Evolutionary conservation across 345 rosid genomes (phyloP), one percentile per base, ranked within the genome.

Genomic region (Salix caprea): DNA sequence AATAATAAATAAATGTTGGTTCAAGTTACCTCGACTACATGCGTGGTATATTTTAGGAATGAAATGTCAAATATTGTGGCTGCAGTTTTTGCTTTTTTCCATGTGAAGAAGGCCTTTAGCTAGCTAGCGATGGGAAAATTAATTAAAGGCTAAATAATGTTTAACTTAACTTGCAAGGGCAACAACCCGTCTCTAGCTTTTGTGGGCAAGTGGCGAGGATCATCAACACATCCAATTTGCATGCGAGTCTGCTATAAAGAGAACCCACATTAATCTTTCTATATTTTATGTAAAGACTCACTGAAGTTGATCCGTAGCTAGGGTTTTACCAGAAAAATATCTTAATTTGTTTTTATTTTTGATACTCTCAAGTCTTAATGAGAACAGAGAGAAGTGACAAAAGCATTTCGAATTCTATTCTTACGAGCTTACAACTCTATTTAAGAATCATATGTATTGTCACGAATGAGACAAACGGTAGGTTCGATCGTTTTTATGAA

Each of bases 221-320:
- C 61, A 56, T 18, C 60, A 52, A 2, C 61, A 56, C 30, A 39
- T 40, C 78, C 78, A 37, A 58, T 76, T 76, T 69, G 78, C 73
- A 58, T 76, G 77, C 70, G 18, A 32, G 44, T 6, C 42, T 13
- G 0, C 50, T 46, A 34, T 34, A 46, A 46, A 46, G 16, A 19
- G n/a, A 50, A 18, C 19, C 19, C 48, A 67, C 70, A 39, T 37
- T 64, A 34, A 34, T 34, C 6, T 34, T 9, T 2, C 18, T 32
- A 11, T 64, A 64, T 14, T 64, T 14, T 1, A 28, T 11, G 3
- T 67, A n/a, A 8, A 9, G 26, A 56, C 61, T 40, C 44, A 11
- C 44, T n/a, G n/a, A n/a, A n/a, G 24, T 30, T 30, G 3, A 9
- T n/a, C 62, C 62, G n/a, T 56, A n/a, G n/a, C n/a, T n/a, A 2